Evolutionary conservation across 2,329 filamentous ascomycete species (phyloP).

Genomic region (Neobulgaria alba): DNA sequence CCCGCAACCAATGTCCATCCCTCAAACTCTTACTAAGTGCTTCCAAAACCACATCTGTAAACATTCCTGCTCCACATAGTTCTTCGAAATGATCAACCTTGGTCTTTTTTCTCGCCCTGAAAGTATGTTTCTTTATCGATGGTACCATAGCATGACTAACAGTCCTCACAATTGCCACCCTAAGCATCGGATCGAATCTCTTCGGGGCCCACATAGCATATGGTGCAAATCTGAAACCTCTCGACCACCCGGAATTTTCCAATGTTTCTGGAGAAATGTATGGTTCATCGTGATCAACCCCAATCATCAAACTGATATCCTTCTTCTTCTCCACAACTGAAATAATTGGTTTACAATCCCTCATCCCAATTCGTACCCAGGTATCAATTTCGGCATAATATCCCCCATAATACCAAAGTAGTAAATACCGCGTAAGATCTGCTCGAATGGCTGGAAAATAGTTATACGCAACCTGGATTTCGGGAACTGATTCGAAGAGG

Average conservation of each 20-base stretch:
- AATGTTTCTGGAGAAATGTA: constrained; percentile 10
- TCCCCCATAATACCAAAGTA: constrained; percentile 20
- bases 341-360: constrained; percentile 10
- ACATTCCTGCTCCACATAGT: constrained; percentile 18
- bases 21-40: constrained; percentile 10
- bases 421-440: constrained; percentile 14
- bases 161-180: constrained; percentile 18
- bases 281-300: constrained; percentile 19
- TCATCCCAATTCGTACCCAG: constrained; percentile 13
- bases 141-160: constrained; percentile 13
- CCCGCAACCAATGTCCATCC: constrained; percentile 13
- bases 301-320: constrained; percentile 18
- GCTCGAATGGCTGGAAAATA: constrained; percentile 6
- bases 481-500: constrained; percentile 10
- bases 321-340: constrained; percentile 3
- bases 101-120: not conserved
- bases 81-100: constrained; percentile 7
- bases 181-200: constrained; percentile 19
- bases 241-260: constrained; percentile 12
- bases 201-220: constrained; percentile 16
- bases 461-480: constrained; percentile 7
- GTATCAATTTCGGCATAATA: constrained; percentile 16
- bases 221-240: constrained; percentile 15
- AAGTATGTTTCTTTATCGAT: not conserved
- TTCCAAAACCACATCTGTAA: constrained; percentile 18